Percentiles rank a stretch among this genome's conserved stretches.
Evolutionary conservation across 495 filamentous ascomycete species (phyloP).

Genomic region (Podospora bellae-mahoneyi): DNA sequence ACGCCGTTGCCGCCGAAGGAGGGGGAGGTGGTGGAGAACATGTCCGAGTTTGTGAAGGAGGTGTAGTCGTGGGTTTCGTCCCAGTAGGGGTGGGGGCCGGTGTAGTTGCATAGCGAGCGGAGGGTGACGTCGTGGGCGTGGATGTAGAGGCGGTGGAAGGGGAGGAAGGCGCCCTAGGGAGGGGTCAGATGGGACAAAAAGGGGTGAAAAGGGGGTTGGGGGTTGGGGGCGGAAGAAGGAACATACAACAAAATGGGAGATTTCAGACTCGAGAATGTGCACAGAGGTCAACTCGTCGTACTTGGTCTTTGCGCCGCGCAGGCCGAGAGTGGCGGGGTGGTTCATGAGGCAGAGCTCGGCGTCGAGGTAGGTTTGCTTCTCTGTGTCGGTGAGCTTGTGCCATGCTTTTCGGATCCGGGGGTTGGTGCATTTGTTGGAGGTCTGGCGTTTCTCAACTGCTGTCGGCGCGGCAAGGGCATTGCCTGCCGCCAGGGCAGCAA

Average conservation of each 20-base stretch:
- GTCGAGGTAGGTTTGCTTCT: slow-evolving; percentile 24
- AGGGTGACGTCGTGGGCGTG: slow-evolving; percentile 44
- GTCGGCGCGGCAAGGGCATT: neutral
- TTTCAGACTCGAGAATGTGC: slow-evolving; percentile 19
- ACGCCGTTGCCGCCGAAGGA: slow-evolving; percentile 45
- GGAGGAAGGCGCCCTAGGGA: slow-evolving; percentile 39
- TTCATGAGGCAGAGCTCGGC: slow-evolving; percentile 27
- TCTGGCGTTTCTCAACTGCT: neutral
- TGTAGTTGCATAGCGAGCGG: slow-evolving; percentile 45
- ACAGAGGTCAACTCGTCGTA: slow-evolving; percentile 25
- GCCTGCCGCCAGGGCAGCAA: neutral
- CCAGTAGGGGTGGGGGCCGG: slow-evolving; percentile 46
- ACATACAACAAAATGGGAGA: slow-evolving; percentile 22
- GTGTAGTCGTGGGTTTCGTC: slow-evolving; percentile 45
- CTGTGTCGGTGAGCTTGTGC: slow-evolving; percentile 21
- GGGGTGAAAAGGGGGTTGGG: neutral
- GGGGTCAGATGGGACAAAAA: neutral
- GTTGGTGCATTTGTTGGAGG: neutral
- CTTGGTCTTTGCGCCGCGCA: slow-evolving; percentile 18
- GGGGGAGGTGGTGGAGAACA: slow-evolving; percentile 32
- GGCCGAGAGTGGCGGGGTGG: slow-evolving; percentile 18
- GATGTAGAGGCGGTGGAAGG: slow-evolving; percentile 52
- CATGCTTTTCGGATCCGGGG: slow-evolving; percentile 11
- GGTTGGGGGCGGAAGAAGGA: neutral
- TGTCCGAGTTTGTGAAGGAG: slow-evolving; percentile 32